Conservation (phyloP, 2,329 filamentous ascomycete species). For the Coccinonectria pachysandricola region DNA sequence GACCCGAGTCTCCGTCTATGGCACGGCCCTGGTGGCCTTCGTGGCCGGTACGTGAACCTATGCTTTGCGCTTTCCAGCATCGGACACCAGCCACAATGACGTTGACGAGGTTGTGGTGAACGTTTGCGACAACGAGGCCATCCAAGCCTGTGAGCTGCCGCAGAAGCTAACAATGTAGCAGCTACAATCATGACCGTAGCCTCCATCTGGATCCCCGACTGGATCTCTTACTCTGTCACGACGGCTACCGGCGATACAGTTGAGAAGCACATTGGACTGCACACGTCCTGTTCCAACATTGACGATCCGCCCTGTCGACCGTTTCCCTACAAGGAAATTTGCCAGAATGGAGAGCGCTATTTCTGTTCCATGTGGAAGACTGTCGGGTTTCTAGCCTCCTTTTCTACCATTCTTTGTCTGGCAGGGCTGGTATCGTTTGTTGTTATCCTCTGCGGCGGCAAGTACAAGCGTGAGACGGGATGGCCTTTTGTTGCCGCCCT, state of each 20-base stretch:
- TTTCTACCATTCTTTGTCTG: slow-evolving; percentile 72
- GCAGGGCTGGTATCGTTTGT: slow-evolving; percentile 71
- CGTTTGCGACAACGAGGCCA: no score
- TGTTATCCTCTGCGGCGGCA: slow-evolving; percentile 68
- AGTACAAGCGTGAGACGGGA: slow-evolving; percentile 67
- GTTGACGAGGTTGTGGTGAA: no score
- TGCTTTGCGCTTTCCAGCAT: slow-evolving; percentile 3
- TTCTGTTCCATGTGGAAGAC: slow-evolving; percentile 93
- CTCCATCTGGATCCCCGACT: slow-evolving; percentile 59
- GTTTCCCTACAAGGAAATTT: slow-evolving; percentile 25
- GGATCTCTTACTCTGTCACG: slow-evolving; percentile 55
- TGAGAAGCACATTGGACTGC: slow-evolving; percentile 62
- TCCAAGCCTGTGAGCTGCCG: no score
- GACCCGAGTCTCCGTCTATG: slow-evolving; percentile 35
- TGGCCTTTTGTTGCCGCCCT: slow-evolving; percentile 68
- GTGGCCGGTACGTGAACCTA: slow-evolving; percentile 28
- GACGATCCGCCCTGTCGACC: slow-evolving; percentile 47
- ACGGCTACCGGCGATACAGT: slow-evolving; percentile 36
- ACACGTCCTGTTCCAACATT: slow-evolving; percentile 67
- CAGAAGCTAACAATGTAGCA: slow-evolving; percentile 28
- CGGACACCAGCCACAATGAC: slow-evolving; percentile 14
- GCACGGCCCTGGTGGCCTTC: slow-evolving; percentile 31
- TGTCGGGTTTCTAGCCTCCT: slow-evolving; percentile 77
- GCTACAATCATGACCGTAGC: slow-evolving; percentile 62
- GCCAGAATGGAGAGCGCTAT: slow-evolving; percentile 41